Evolutionary conservation across 148 eudicot genomes (phyloP).

Genomic region (Rhododendron henanense): DNA sequence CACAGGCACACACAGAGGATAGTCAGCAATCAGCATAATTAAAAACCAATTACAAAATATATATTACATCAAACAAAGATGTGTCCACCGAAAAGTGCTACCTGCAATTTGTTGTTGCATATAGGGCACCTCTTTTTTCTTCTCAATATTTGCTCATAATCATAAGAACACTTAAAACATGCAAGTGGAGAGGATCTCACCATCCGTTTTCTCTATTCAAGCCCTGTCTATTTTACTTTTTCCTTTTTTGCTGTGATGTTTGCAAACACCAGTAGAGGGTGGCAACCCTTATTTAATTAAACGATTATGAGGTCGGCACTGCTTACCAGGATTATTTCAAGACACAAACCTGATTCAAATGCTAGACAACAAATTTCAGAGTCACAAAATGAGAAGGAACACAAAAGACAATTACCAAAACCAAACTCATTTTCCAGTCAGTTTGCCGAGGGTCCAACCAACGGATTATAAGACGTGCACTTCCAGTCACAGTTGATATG

Average conservation of each 20-base stretch:
- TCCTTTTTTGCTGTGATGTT: background rate
- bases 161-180: background rate
- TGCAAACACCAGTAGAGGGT: background rate
- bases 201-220: background rate
- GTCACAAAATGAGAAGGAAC: background rate
- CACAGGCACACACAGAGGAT: background rate
- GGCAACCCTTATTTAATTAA: background rate
- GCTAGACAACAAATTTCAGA: background rate
- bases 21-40: background rate
- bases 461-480: background rate
- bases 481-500: background rate
- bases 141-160: background rate
- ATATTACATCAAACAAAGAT: background rate
- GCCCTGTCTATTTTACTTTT: background rate
- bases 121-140: background rate
- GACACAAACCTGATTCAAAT: background rate
- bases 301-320: background rate
- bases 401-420: background rate
- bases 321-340: background rate
- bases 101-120: background rate
- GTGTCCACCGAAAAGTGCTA: background rate
- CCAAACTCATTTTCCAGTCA: background rate
- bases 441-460: background rate
- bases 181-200: background rate
- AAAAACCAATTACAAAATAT: background rate